phyloP scores from a whole-genome alignment of 1,139 yeast species.

The Candida anutae region DNA sequence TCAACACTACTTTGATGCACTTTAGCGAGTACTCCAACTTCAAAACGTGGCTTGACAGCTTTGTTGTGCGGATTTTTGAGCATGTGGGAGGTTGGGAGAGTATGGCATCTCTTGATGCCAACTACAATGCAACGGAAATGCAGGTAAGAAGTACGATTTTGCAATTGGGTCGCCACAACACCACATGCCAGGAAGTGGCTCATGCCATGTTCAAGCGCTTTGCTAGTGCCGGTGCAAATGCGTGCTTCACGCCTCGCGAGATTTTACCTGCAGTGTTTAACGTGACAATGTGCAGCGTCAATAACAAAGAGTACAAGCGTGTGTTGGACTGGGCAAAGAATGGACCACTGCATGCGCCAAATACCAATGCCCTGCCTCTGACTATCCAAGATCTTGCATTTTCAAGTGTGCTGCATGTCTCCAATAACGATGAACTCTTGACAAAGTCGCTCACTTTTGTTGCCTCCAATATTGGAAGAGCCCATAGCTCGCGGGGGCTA shows the following conservation, averaged over 20 bases:
- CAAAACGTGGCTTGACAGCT: conserved; percentile 14
- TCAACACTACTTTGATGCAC: conserved; percentile 22
- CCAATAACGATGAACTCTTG: conserved; percentile 35
- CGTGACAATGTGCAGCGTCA: conserved; percentile 25
- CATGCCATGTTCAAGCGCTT: conserved; percentile 34
- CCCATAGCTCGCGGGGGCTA: conserved; percentile 46
- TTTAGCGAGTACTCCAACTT: conserved; percentile 19
- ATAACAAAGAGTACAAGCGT: conserved; percentile 49
- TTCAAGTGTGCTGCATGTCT: conserved; percentile 41
- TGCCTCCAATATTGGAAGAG: conserved; percentile 45
- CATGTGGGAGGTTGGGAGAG: conserved; percentile 21
- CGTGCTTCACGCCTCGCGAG: conserved; percentile 41
- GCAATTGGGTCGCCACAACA: conserved; percentile 22
- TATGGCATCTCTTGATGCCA: conserved; percentile 4
- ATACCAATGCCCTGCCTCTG: conserved; percentile 21
- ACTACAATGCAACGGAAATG: conserved; percentile 23
- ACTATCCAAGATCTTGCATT: conserved; percentile 49
- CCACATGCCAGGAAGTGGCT: conserved; percentile 24
- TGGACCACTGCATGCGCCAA: conserved; percentile 25
- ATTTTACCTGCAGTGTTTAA: conserved; percentile 28
- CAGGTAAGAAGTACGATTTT: conserved; percentile 34
- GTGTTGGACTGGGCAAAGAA: conserved; percentile 44
- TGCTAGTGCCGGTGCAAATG: conserved; percentile 41
- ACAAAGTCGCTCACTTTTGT: conserved; percentile 49
- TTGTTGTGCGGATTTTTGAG: conserved; percentile 11